Conservation (phyloP, 2,329 filamentous ascomycete species). For the Ilyonectria sp. region DNA sequence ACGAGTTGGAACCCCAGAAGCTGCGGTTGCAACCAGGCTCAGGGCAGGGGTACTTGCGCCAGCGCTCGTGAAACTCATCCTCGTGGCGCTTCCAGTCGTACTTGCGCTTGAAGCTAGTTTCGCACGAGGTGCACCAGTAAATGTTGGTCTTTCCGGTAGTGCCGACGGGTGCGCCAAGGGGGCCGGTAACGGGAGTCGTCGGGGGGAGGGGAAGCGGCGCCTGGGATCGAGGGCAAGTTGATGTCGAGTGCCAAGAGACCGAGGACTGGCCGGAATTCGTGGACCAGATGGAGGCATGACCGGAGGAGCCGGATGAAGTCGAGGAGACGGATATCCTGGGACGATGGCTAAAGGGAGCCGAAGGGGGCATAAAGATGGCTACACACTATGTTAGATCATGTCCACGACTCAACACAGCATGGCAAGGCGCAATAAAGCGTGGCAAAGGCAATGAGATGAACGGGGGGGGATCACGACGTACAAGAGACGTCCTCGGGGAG, state of each 20-base stretch:
- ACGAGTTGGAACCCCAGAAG: conserved; percentile 78
- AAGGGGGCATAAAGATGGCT: conserved; percentile 54
- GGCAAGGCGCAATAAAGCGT: background rate
- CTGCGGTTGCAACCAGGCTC: conserved; percentile 75
- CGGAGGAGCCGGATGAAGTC: conserved; percentile 65
- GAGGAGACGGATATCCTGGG: conserved; percentile 65
- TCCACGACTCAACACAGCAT: conserved; percentile 22
- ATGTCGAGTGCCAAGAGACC: conserved; percentile 56
- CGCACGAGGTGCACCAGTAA: conserved; percentile 72
- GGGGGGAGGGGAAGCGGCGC: conserved; percentile 56
- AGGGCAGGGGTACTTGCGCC: conserved; percentile 77
- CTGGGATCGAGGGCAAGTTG: conserved; percentile 54
- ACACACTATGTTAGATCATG: conserved; percentile 41
- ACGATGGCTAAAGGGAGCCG: conserved; percentile 58
- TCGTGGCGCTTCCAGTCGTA: conserved; percentile 81
- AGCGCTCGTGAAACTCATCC: conserved; percentile 78
- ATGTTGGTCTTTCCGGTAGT: conserved; percentile 60
- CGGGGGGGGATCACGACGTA: conserved; percentile 36
- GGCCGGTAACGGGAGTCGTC: conserved; percentile 51
- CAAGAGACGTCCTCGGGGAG: conserved; percentile 48
- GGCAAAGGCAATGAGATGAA: background rate
- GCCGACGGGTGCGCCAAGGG: conserved; percentile 49
- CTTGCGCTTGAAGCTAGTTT: conserved; percentile 77
- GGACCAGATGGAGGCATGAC: conserved; percentile 64
- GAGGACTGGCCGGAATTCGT: conserved; percentile 58